Base-by-base conservation (phyloP, 2,329 filamentous ascomycete genomes). In the Alternaria arborescens region DNA sequence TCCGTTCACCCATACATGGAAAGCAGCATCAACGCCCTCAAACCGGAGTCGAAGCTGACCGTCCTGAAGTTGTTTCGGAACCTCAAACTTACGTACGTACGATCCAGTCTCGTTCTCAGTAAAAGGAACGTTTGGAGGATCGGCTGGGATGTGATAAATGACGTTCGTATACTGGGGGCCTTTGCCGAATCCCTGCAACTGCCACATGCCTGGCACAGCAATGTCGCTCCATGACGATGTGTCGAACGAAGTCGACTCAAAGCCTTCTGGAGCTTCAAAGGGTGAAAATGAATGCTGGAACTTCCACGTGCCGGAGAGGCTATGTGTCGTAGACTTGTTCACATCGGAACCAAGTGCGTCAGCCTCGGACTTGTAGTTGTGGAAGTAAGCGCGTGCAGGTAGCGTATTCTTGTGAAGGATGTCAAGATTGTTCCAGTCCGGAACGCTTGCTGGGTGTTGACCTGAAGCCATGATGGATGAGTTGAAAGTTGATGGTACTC, bases 11-110 rank as follows among this genome's bases (percentile, higher is more conserved):
- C 85, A 91, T 11, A 91, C 77, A 73, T 91, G 88, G 68, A 89
- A 92, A 0, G 89, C 87, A 68, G 87, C 89, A 68, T 92, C 89
- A 0, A 92, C 89, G 1, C 90, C 90, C 55, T 92, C 89, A 61
- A 91, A 92, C 11, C 89, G 82, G 22, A 92, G 78, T 16, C 88
- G 82, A 18, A 91, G 77, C 65, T 91, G 88, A 43, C 77, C 71
- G 10, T 78, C 79, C n/a, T 79, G 77, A 80, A 84, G 86, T 8
- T 78, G 73, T 2, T 76, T 56, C 0, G 87, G 87, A 3, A 89
- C 79, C 2, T 77, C 68, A 66, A 91, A 89, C 4, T 74, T 78
- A 10, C 84, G 84, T 14, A 84, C 79, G 70, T 91, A 91, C 0
- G 84, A 86, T 7, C 89, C 89, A 0, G 87, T 90, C 3, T 87